A percentile compares a stretch with the other conserved stretches of the same genome.
phyloP scores from a whole-genome alignment of 257 asterid genomes.

The Solanum raphanifolium region DNA sequence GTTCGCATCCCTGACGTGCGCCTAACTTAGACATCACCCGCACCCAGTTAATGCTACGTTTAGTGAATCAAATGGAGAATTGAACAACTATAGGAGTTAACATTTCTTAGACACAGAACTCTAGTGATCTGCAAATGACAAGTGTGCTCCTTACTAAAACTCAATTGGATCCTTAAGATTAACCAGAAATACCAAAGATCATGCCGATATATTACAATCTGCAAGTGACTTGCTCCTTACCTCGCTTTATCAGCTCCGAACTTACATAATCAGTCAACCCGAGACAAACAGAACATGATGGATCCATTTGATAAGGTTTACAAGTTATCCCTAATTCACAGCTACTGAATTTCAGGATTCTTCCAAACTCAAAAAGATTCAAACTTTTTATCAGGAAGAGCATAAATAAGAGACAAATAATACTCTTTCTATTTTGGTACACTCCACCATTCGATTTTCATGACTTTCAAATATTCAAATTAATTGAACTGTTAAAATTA shows the following conservation, averaged over 20 bases:
- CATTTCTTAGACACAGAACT: neutral
- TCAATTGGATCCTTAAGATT: neutral
- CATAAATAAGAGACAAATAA: neutral
- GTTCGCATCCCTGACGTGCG: neutral
- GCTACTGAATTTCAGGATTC: neutral
- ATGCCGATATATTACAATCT: neutral
- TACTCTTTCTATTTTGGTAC: neutral
- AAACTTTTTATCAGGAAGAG: neutral
- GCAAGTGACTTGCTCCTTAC: neutral
- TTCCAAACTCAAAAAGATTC: neutral
- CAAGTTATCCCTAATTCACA: neutral
- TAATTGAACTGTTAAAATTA: neutral
- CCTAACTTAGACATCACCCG: neutral
- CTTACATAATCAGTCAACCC: neutral
- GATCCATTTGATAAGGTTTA: neutral
- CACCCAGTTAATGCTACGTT: neutral
- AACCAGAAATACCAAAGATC: neutral
- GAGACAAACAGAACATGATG: neutral
- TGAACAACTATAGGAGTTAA: neutral
- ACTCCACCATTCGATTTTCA: neutral
- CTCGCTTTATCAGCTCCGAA: neutral
- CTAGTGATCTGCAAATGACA: neutral
- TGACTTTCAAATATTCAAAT: neutral
- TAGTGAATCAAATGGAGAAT: neutral
- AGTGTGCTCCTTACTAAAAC: neutral